phyloP scores from a whole-genome alignment of 352 stramenopile species.

The Phytophthora colocasiae region DNA sequence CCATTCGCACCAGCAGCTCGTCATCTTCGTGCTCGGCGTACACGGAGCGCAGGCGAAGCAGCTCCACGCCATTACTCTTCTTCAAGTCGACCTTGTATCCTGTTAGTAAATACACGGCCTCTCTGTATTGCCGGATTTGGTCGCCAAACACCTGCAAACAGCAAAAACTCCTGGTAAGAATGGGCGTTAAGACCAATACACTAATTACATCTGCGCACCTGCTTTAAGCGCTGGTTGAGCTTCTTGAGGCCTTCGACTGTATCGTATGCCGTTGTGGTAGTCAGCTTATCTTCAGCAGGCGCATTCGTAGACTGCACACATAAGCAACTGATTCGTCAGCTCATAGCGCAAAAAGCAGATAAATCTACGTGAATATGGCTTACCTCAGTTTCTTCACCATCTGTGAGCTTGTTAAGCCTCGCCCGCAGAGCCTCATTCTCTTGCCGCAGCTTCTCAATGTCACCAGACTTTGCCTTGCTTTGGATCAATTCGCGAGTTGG shows the following conservation, averaged over 20 bases:
- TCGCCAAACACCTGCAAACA: slow-evolving; percentile 79
- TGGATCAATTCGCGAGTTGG: slow-evolving; percentile 75
- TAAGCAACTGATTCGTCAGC: background rate
- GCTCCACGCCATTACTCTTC: slow-evolving; percentile 79
- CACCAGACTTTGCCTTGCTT: slow-evolving; percentile 42
- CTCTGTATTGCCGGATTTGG: slow-evolving; percentile 89
- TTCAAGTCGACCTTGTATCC: slow-evolving; percentile 91
- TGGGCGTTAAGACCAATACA: background rate
- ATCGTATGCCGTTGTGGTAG: slow-evolving; percentile 84
- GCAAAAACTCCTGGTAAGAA: background rate
- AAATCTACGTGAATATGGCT: background rate
- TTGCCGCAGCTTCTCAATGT: slow-evolving; percentile 55
- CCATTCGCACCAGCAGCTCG: slow-evolving; percentile 87
- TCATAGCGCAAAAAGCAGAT: background rate
- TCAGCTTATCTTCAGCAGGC: slow-evolving; percentile 49
- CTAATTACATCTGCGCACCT: slow-evolving; percentile 38
- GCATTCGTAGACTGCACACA: slow-evolving; percentile 22
- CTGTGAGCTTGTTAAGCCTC: slow-evolving; percentile 49
- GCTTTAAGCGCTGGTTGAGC: slow-evolving; percentile 89
- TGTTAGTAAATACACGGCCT: slow-evolving; percentile 90
- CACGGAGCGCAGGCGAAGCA: slow-evolving; percentile 80
- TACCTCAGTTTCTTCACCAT: slow-evolving; percentile 43
- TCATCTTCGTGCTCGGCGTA: slow-evolving; percentile 89
- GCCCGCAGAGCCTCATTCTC: slow-evolving; percentile 64
- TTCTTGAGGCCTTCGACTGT: slow-evolving; percentile 88